Conservation (phyloP, 169 alveolate species). For the Plasmodium coatneyi region DNA sequence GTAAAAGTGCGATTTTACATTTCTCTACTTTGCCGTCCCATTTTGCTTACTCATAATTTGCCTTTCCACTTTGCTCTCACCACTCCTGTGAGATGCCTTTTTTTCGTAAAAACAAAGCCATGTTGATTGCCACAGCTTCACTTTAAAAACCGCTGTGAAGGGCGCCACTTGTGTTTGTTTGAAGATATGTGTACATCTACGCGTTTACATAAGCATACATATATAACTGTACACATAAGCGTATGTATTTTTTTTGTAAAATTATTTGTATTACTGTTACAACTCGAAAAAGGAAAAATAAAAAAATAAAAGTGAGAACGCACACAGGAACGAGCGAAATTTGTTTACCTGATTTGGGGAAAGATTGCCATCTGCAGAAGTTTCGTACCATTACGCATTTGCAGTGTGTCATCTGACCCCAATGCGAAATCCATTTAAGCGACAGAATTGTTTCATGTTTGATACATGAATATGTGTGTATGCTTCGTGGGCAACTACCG, state of each 20-base stretch:
- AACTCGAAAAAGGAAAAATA: neutral
- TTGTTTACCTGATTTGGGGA: neutral
- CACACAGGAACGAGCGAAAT: neutral
- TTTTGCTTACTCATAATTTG: neutral
- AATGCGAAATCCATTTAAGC: neutral
- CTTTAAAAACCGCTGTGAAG: neutral
- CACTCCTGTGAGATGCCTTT: neutral
- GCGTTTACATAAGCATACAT: neutral
- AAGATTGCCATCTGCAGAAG: neutral
- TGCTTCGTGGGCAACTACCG: neutral
- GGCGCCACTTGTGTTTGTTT: neutral
- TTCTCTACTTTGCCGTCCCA: neutral
- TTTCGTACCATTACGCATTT: neutral
- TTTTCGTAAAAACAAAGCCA: neutral
- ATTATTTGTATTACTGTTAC: neutral
- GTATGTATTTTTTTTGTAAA: constrained; percentile 1
- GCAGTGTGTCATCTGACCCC: neutral
- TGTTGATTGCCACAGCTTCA: neutral
- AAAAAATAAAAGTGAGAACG: neutral
- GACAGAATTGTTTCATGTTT: neutral
- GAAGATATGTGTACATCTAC: neutral
- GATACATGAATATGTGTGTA: neutral
- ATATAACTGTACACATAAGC: neutral
- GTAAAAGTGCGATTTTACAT: neutral
- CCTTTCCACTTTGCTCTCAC: neutral